A percentile compares a stretch with the other conserved stretches of the same genome.
These are phyloP conservation scores for Cordia subcordata DNA, from an alignment of 257 asterid genomes.

Conservation along the genomic window DNA sequence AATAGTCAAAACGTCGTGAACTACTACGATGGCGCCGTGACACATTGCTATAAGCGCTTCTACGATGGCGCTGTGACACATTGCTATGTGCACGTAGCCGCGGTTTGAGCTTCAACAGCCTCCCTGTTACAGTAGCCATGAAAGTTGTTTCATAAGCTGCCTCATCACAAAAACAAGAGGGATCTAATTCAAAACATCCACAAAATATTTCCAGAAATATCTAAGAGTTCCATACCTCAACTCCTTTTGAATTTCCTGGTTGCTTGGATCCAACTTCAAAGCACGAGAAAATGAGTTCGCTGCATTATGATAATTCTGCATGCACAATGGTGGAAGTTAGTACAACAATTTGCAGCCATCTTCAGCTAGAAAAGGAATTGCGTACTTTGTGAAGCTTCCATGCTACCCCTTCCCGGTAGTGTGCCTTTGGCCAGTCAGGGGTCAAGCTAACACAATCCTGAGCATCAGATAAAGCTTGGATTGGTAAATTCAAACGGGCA, in stretches of 20 bases:
- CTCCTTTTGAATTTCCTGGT: background rate
- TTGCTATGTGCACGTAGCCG: too few relatives aligned
- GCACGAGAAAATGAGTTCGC: background rate
- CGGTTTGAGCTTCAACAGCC: background rate
- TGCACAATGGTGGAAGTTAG: background rate
- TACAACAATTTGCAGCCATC: too few relatives aligned
- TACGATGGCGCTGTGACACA: too few relatives aligned
- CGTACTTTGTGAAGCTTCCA: constrained; percentile 12
- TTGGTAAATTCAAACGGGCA: constrained; percentile 2
- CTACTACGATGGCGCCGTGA: too few relatives aligned
- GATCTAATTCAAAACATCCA: background rate
- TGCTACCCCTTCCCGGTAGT: constrained; percentile 27
- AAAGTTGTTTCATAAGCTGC: background rate
- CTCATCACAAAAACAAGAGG: background rate
- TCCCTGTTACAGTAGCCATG: background rate
- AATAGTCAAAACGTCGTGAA: too few relatives aligned
- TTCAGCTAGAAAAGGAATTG: background rate
- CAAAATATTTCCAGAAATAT: background rate
- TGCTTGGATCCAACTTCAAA: background rate
- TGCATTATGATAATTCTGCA: background rate
- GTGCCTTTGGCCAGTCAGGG: constrained; percentile 29
- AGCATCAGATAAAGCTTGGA: constrained; percentile 23
- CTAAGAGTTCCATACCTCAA: background rate
- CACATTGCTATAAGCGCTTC: too few relatives aligned
- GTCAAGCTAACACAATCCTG: constrained; percentile 16